Percentiles rank a stretch among this genome's conserved stretches.
These are phyloP conservation scores for Drosera capensis DNA, from an alignment of 148 eudicot genomes.

Conservation along the genomic window DNA sequence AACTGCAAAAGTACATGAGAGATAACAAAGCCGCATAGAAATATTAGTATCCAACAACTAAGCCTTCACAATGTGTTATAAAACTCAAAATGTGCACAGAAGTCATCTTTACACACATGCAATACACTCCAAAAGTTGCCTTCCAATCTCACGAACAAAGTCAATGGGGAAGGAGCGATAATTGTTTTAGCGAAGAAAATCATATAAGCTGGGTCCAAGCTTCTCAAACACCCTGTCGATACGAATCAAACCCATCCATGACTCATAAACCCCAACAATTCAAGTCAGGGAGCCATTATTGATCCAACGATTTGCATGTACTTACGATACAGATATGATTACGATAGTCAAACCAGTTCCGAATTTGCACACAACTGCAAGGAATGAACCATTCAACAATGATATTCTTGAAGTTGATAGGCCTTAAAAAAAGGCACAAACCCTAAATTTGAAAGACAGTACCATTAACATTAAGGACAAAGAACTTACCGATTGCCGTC, in stretches of 20 bases:
- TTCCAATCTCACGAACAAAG: slow-evolving; percentile 71
- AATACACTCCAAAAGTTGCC: slow-evolving; percentile 78
- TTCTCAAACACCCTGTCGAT: slow-evolving; percentile 88
- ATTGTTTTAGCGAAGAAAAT: slow-evolving; percentile 85
- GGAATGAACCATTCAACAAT: slow-evolving; percentile 48
- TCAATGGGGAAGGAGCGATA: slow-evolving; percentile 77
- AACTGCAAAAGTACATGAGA: slow-evolving; percentile 35
- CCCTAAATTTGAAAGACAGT: slow-evolving; percentile 4
- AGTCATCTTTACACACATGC: slow-evolving; percentile 73
- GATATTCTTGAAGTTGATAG: slow-evolving; percentile 8
- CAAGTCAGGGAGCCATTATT: slow-evolving; percentile 31
- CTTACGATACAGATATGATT: slow-evolving; percentile 99
- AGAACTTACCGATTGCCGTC: slow-evolving; percentile 57
- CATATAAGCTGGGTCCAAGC: slow-evolving; percentile 91
- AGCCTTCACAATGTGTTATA: neutral
- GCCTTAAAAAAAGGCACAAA: slow-evolving; percentile 8
- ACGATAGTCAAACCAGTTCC: slow-evolving; percentile 99
- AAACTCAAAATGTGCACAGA: neutral
- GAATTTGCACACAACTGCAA: slow-evolving; percentile 99
- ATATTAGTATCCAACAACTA: neutral
- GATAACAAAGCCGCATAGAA: neutral
- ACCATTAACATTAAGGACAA: slow-evolving; percentile 1
- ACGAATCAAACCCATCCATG: slow-evolving; percentile 59
- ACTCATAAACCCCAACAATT: slow-evolving; percentile 27
- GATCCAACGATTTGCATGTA: slow-evolving; percentile 33